Percentiles rank a stretch among this genome's conserved stretches.
Evolutionary conservation across 2,329 filamentous ascomycete species (phyloP).

Genomic region (Chalaropsis ovoidea): DNA sequence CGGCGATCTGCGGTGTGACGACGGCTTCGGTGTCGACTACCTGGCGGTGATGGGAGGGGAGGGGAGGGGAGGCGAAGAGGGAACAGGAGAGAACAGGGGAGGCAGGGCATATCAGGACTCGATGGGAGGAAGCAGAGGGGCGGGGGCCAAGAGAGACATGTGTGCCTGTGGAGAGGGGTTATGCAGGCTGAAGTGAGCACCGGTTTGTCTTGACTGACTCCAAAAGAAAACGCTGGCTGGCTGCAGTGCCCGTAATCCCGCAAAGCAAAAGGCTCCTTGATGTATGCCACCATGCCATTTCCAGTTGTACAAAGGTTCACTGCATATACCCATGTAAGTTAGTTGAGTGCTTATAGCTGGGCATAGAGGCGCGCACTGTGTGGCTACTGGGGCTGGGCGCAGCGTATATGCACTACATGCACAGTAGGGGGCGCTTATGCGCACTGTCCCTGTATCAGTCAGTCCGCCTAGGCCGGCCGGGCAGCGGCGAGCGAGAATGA

Average conservation of each 20-base stretch:
- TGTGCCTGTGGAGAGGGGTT: background rate
- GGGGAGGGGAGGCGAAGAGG: background rate
- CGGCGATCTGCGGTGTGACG: slow-evolving; percentile 21
- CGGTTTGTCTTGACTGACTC: background rate
- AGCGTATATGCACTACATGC: background rate
- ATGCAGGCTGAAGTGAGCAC: background rate
- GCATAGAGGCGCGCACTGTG: background rate
- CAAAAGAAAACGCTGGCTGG: background rate
- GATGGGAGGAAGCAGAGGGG: background rate
- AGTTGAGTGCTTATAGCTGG: too few relatives aligned
- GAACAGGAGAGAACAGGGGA: too few relatives aligned
- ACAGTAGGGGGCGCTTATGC: background rate
- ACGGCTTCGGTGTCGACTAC: slow-evolving; percentile 22
- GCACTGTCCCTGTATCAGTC: background rate
- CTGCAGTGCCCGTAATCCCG: background rate
- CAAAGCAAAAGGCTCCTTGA: slow-evolving; percentile 3
- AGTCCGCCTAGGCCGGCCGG: background rate
- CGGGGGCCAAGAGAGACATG: too few relatives aligned
- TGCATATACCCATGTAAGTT: too few relatives aligned
- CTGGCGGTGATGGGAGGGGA: slow-evolving; percentile 17
- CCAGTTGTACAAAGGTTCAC: background rate
- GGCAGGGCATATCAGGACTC: background rate
- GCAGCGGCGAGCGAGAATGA: background rate
- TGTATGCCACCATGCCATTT: background rate
- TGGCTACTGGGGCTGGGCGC: background rate